phyloP scores from a whole-genome alignment of 148 eudicot species.

The Linanthus parryae region DNA sequence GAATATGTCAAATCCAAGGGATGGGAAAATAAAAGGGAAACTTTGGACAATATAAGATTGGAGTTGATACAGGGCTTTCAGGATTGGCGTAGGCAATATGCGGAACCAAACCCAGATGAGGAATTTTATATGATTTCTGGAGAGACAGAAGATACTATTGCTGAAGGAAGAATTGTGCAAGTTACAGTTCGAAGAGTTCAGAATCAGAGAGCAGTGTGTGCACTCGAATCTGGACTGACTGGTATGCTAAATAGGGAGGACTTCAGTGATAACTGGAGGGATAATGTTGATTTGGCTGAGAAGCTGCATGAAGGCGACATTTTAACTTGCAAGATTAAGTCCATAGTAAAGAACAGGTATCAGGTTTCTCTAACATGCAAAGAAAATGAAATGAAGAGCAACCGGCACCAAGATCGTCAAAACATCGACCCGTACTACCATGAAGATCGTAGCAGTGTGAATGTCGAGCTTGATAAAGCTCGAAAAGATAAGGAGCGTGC shows the following conservation, averaged over 20 bases:
- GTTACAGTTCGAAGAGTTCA: conserved; percentile 90
- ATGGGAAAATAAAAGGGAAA: conserved; percentile 54
- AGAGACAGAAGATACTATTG: conserved; percentile 76
- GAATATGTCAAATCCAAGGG: conserved; percentile 57
- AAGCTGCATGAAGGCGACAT: conserved; percentile 85
- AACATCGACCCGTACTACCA: conserved; percentile 71
- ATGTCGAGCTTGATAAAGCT: conserved; percentile 58
- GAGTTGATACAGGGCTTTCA: conserved; percentile 94
- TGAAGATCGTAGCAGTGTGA: conserved; percentile 63
- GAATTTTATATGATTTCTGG: conserved; percentile 86
- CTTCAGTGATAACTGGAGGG: conserved; percentile 81
- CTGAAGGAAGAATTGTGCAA: conserved; percentile 88
- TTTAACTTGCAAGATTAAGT: conserved; percentile 74
- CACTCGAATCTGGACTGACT: conserved; percentile 79
- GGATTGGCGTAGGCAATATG: conserved; percentile 73
- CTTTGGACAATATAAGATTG: conserved; percentile 56
- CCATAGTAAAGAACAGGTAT: conserved; percentile 55
- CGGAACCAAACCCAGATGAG: conserved; percentile 72
- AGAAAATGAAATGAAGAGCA: conserved; percentile 68
- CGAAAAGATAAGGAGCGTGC: conserved; percentile 88
- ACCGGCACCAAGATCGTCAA: conserved; percentile 34
- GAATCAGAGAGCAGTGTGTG: conserved; percentile 67
- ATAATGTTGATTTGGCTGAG: conserved; percentile 66
- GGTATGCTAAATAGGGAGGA: conserved; percentile 79
- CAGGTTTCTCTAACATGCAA: conserved; percentile 76